These are phyloP conservation scores for Aureobasidium lini DNA, from an alignment of 2,329 filamentous ascomycete species.

Conservation along the genomic window DNA sequence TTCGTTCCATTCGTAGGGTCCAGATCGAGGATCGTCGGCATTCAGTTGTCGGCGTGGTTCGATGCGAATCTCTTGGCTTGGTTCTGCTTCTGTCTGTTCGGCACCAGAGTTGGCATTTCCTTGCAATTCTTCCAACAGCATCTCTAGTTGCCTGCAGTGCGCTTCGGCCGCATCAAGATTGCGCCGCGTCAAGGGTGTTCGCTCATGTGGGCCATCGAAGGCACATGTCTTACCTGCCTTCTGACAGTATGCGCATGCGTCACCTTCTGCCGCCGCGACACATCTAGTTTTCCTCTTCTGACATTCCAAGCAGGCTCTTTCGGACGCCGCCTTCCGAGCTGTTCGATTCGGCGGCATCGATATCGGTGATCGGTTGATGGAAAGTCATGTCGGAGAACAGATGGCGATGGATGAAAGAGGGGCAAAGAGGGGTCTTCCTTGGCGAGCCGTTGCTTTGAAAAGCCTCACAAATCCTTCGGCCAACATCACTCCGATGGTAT, in stretches of 20 bases:
- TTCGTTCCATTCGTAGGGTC: constrained; percentile 12
- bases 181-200: constrained; percentile 31
- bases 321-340: background rate
- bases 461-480: background rate
- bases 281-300: constrained; percentile 17
- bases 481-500: background rate
- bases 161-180: constrained; percentile 30
- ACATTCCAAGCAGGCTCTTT: constrained; percentile 15
- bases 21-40: background rate
- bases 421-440: background rate
- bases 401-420: background rate
- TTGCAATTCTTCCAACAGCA: constrained; percentile 17
- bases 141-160: constrained; percentile 24
- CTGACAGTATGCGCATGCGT: constrained; percentile 27
- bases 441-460: background rate
- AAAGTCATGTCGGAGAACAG: background rate
- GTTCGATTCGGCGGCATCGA: constrained; percentile 5
- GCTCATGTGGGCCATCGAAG: constrained; percentile 28
- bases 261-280: constrained; percentile 25
- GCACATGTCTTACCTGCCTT: constrained; percentile 27
- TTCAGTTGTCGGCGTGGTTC: background rate
- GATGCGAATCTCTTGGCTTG: background rate
- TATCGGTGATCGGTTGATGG: background rate
- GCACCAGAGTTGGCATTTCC: too few species aligned
- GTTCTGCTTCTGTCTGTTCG: background rate